Evolutionary conservation across 2,329 filamentous ascomycete species (phyloP), one percentile per base, ranked within the genome.

Genomic region (Gaeumannomyces tritici): DNA sequence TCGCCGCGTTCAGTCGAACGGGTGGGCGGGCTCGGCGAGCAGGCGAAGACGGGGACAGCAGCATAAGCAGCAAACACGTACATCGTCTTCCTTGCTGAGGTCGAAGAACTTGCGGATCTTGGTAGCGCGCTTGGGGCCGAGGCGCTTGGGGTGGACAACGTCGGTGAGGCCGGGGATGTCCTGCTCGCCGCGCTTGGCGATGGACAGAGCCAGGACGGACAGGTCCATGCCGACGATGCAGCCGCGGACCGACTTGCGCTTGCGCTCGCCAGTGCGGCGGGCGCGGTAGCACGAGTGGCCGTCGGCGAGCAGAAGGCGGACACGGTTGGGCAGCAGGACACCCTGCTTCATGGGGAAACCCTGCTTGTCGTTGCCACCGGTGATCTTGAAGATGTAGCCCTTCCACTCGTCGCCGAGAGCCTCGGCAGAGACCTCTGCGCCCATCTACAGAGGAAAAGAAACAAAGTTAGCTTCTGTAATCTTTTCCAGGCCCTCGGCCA

Each of bases 291-390:
- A 99, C 73, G 91, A 95, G 90, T 98, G 95, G 79, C 95, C 95
- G 63, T 96, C 92, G 77, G 89, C 78, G 77, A 99, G 91, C 75
- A 99, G 90, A 72, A 99, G 92, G 73, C 91, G 89, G 83, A 97
- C 95, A 95, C 95, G 95, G 79, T 91, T 95, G 74, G 95, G 93
- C 81, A 96, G 90, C 87, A 99, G 93, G 79, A 96, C 90, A 86
- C 95, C 95, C 89, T 99, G 96, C 92, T 99, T 99, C 95, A 99
- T 99, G 73, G 95, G 95, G 88, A 99, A 99, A 85, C 95, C 95
- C 87, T 99, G 96, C 91, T 99, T 99, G 90, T 99, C 95, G 90
- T 99, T 99, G 78, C 96, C 95, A 77, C 95, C 96, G 75, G 95
- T 99, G 85, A 99, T 98, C 79, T 88, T 89, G 89, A 99, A 92